Conservation (phyloP, 2,329 filamentous ascomycete species). For the Phaeosphaeriaceae sp. region DNA sequence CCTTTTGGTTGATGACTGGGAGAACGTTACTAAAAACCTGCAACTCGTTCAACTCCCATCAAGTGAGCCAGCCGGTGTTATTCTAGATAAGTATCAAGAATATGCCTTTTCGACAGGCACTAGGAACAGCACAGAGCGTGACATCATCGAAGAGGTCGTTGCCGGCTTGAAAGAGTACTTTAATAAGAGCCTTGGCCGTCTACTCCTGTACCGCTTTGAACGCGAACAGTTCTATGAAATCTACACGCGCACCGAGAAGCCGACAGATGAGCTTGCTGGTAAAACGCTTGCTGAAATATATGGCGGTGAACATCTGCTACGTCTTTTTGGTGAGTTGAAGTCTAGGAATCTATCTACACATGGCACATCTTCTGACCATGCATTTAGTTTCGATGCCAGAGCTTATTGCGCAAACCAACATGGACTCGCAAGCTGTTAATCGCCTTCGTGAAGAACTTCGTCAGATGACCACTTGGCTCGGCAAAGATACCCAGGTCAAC, state of each 20-base stretch:
- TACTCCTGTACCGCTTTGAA: slow-evolving; percentile 93
- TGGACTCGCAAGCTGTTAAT: slow-evolving; percentile 90
- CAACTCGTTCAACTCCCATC: slow-evolving; percentile 87
- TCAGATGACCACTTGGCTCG: slow-evolving; percentile 86
- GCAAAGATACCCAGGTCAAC: slow-evolving; percentile 68
- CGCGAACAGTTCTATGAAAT: slow-evolving; percentile 84
- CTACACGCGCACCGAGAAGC: slow-evolving; percentile 69
- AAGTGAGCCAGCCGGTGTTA: slow-evolving; percentile 72
- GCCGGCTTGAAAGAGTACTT: slow-evolving; percentile 92
- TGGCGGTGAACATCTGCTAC: slow-evolving; percentile 88
- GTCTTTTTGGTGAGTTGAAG: slow-evolving; percentile 75
- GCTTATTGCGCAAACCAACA: slow-evolving; percentile 94
- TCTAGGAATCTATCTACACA: slow-evolving; percentile 5
- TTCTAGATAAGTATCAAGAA: slow-evolving; percentile 85
- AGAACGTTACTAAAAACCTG: slow-evolving; percentile 95
- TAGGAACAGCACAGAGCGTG: slow-evolving; percentile 69
- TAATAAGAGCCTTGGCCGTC: slow-evolving; percentile 84
- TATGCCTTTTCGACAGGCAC: slow-evolving; percentile 67
- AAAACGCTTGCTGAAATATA: slow-evolving; percentile 83
- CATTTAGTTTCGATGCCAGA: slow-evolving; percentile 83
- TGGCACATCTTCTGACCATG: background rate
- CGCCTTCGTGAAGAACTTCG: slow-evolving; percentile 87
- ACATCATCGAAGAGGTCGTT: slow-evolving; percentile 89
- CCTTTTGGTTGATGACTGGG: slow-evolving; percentile 96
- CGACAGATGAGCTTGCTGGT: slow-evolving; percentile 67